Base-by-base conservation (phyloP, 2,329 filamentous ascomycete species). In the Fusarium chlamydosporum region DNA sequence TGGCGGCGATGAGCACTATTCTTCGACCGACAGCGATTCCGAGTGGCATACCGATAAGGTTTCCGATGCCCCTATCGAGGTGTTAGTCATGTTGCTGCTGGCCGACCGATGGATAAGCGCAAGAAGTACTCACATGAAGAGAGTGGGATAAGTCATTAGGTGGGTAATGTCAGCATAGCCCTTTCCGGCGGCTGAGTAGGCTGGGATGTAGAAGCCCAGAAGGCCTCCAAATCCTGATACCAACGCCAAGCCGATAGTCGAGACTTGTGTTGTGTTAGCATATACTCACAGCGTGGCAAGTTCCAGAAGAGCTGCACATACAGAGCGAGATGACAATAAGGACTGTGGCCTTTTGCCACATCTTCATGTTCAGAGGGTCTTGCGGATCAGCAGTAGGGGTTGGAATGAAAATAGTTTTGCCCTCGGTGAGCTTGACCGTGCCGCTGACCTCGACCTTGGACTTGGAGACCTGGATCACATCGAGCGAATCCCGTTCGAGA, bases 321-420 rank as follows among this genome's bases (percentile, higher is more conserved):
- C 60, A 72, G 4, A 70, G 60, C 3, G 69, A 72, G 33, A 72
- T 72, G 11, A 70, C 53, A 10, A 72, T 40, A 8, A 72, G 56
- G 13, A 70, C 66, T 7, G 52, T 45, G 12, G 50, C 52, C 54
- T 72, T 72, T 43, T 72, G 69, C 69, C 69, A 72, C 66, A 65
- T 72, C 46, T 54, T 67, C 69, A 72, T 70, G 51, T 72, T 72
- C 47, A 72, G 48, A 2, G 69, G 69, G 55, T 72, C 69, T 72
- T 8, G 11, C 8, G 60, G 69, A 37, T 72, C 69, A n/a, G 69
- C 69, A 3, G 69, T 72, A 0, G 69, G 69, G 2, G 66, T 72
- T 0, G 69, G 69, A 20, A 72, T 72, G 43, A 61, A 72, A 7
- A 72, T 56, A 4, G 60, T 60, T 15, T 47, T 57, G 6, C 69